These are phyloP conservation scores for Neurospora sp. DNA, from an alignment of 495 filamentous ascomycete genomes.

Conservation along the genomic window DNA sequence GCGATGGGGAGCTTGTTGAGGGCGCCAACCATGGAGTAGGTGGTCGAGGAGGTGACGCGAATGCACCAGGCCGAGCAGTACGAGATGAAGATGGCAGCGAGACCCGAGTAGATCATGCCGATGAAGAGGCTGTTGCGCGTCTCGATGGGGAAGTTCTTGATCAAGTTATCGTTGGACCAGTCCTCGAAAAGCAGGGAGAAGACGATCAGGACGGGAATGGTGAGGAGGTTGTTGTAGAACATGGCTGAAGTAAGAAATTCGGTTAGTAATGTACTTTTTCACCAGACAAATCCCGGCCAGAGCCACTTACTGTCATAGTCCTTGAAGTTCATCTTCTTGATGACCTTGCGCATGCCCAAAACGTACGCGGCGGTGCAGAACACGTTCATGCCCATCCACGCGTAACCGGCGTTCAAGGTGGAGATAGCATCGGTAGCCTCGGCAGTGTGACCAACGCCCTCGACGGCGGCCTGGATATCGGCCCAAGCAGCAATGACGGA, in stretches of 20 bases:
- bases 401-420: slow-evolving; percentile 89
- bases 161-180: slow-evolving; percentile 80
- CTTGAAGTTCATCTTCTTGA: slow-evolving; percentile 99
- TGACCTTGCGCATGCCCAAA: slow-evolving; percentile 92
- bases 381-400: slow-evolving; percentile 98
- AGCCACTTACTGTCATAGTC: slow-evolving; percentile 88
- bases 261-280: slow-evolving; percentile 4
- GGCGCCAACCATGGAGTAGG: slow-evolving; percentile 96
- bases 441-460: slow-evolving; percentile 42
- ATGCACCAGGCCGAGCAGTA: slow-evolving; percentile 99
- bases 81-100: slow-evolving; percentile 94
- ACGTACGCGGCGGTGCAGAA: slow-evolving; percentile 89
- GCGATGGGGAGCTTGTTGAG: slow-evolving; percentile 97
- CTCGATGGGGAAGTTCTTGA: slow-evolving; percentile 75
- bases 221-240: slow-evolving; percentile 99
- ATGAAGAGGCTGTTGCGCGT: slow-evolving; percentile 63
- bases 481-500: slow-evolving; percentile 96
- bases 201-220: slow-evolving; percentile 81
- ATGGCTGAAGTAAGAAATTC: slow-evolving; percentile 53
- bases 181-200: slow-evolving; percentile 79
- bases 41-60: slow-evolving; percentile 89
- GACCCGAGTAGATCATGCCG: slow-evolving; percentile 90
- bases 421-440: slow-evolving; percentile 69
- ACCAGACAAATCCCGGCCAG: background rate
- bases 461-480: slow-evolving; percentile 82